These are phyloP conservation scores for Choiromyces venosus DNA, from an alignment of 495 filamentous ascomycete species.

Conservation along the genomic window DNA sequence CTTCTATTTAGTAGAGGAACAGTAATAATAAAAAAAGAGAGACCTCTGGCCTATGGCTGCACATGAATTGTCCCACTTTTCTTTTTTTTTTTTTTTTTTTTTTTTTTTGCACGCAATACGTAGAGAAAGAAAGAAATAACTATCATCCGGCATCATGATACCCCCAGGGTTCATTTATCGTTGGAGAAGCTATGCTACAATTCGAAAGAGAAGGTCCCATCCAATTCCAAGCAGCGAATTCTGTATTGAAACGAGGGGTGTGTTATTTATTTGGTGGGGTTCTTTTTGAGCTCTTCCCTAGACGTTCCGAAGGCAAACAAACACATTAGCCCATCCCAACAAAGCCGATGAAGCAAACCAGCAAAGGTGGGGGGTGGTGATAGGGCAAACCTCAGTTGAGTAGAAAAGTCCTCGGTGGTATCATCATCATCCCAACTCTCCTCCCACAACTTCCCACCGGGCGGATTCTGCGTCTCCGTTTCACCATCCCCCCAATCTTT, in stretches of 20 bases:
- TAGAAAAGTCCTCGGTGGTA: conserved; percentile 90
- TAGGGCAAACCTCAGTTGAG: conserved; percentile 77
- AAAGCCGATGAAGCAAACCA: conserved; percentile 8
- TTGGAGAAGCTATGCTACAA: not conserved
- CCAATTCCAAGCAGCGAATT: conserved; percentile 10
- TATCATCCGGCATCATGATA: not conserved
- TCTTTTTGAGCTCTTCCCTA: conserved; percentile 95
- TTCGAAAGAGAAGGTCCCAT: not conserved
- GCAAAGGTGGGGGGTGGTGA: too few relatives aligned
- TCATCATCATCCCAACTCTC: conserved; percentile 99
- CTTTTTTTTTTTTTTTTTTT: not conserved
- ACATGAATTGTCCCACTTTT: not conserved
- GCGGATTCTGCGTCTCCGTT: conserved; percentile 32
- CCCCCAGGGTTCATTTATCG: not conserved
- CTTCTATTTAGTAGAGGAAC: conserved; percentile 5
- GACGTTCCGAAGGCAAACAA: conserved; percentile 13
- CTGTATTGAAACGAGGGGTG: not conserved
- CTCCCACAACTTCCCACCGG: conserved; percentile 66
- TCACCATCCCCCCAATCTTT: conserved; percentile 41
- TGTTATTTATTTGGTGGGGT: conserved; percentile 8
- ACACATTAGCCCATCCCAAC: conserved; percentile 11
- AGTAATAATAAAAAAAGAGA: conserved; percentile 21
- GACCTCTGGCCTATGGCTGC: not conserved
- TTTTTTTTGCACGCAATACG: not conserved
- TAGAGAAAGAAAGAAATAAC: not conserved